Conservation (phyloP, 305 asterid genomes). For the Andrographis paniculata region DNA sequence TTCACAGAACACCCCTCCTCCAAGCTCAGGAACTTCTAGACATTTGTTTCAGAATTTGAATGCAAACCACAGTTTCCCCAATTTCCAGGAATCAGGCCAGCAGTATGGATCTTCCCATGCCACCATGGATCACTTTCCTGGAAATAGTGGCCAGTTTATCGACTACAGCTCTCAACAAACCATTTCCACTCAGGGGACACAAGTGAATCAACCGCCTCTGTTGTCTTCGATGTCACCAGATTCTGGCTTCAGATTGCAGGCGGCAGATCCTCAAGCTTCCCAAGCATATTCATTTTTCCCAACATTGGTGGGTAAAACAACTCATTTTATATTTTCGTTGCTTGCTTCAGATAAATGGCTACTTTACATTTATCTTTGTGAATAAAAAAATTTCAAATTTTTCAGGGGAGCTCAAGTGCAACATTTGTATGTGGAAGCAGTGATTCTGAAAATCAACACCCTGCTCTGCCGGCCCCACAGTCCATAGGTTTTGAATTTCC, state of each 20-base stretch:
- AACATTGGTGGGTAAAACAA: conserved; percentile 32
- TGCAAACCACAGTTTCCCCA: conserved; percentile 26
- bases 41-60: conserved; percentile 18
- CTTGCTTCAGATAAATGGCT: conserved; percentile 6
- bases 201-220: conserved; percentile 25
- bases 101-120: conserved; percentile 27
- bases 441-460: conserved; percentile 1
- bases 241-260: conserved; percentile 28
- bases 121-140: conserved; percentile 24
- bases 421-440: conserved; percentile 24
- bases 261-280: conserved; percentile 30
- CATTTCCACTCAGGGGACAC: neutral
- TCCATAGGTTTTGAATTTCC: neutral
- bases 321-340: conserved; percentile 13
- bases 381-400: conserved; percentile 6
- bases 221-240: conserved; percentile 3
- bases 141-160: conserved; percentile 16
- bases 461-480: neutral
- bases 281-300: conserved; percentile 31
- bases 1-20: conserved; percentile 29
- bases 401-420: conserved; percentile 33
- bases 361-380: conserved; percentile 2
- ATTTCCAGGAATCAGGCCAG: conserved; percentile 30
- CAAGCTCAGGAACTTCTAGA: conserved; percentile 33
- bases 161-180: neutral